Base-by-base conservation (phyloP, 164 flowering plant genomes). In the Aristolochia californica region DNA sequence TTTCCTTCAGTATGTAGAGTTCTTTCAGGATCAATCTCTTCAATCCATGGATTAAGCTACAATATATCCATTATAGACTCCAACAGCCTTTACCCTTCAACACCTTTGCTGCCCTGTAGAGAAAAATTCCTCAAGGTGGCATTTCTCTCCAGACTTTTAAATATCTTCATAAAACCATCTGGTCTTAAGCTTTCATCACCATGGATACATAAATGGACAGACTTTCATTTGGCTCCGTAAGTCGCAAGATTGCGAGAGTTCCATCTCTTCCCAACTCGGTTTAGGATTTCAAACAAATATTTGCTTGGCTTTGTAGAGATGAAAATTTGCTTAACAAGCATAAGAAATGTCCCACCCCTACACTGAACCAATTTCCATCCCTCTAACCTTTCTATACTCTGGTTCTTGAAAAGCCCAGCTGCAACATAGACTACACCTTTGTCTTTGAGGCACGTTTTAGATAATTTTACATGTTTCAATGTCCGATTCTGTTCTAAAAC, bases 251-350 rank as follows among this genome's bases (percentile, higher is more conserved):
- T 5, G 99, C 87, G 4, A 70, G 61, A 48, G 87, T 68, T 16
- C 97, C 99, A 17, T 69, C 80, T 48, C 87, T 81, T 47, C 89
- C 96, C 0, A 93, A 76, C 66, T 68, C 83, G 43, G 84, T 80
- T 69, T 72, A 51, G 0, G 84, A 71, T 63, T 78, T 93, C 5
- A 89, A 67, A 49, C 84, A 70, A 1, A 69, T 69, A 64, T 93
- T 89, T n/a, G 97, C 99, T 68, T 93, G 97, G 62, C 16, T 40
- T 61, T 93, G 96, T 55, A 83, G 61, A 38, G 88, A 30, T 1
- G 97, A 87, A 67, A 93, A 93, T 57, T 88, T 72, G 75, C 82
- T 93, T 61, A 93, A 60, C 16, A 97, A 97, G 60, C 96, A 87
- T 11, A 89, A 74, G 43, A 93, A 75, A 73, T 93, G 97, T 49